Percentiles rank a stretch among this genome's conserved stretches.
phyloP scores from a whole-genome alignment of 768 basidiomycete species.

The Cystofilobasidium ferigula region DNA sequence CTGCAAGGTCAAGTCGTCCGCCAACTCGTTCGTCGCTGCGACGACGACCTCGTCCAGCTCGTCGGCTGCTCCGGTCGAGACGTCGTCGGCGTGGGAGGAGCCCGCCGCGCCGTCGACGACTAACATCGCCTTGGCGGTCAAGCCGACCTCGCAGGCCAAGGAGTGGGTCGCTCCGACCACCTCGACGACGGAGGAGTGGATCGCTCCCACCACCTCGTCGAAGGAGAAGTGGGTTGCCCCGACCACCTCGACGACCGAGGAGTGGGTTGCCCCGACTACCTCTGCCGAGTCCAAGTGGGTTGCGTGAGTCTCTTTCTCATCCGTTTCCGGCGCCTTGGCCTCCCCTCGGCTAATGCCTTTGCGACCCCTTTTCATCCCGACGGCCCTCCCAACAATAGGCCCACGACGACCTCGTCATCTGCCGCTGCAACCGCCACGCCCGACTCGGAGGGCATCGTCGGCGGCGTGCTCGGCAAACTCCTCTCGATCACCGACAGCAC shows the following conservation, averaged over 20 bases:
- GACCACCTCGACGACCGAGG: background rate
- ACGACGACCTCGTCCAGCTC: background rate
- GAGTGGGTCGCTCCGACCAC: background rate
- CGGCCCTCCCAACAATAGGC: background rate
- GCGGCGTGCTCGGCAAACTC: background rate
- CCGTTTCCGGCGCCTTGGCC: background rate
- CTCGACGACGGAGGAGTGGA: background rate
- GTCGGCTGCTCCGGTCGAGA: background rate
- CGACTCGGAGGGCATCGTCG: background rate
- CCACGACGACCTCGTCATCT: background rate
- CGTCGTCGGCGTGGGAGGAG: background rate
- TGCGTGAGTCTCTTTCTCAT: background rate
- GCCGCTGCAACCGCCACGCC: background rate
- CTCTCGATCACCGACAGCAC: conserved; percentile 15
- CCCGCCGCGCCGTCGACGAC: background rate
- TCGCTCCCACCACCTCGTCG: background rate
- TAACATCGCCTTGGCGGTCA: background rate
- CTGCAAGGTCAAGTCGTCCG: conserved; percentile 4
- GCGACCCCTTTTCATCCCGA: background rate
- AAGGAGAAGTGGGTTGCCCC: background rate
- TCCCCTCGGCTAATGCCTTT: background rate
- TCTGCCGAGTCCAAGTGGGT: background rate
- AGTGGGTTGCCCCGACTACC: background rate
- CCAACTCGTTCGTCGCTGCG: background rate
- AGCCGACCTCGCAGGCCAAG: background rate